Evolutionary conservation across 139 green algal genomes (phyloP), one percentile per base, ranked within the genome.

Genomic region (Coccomyxa sp.): DNA sequence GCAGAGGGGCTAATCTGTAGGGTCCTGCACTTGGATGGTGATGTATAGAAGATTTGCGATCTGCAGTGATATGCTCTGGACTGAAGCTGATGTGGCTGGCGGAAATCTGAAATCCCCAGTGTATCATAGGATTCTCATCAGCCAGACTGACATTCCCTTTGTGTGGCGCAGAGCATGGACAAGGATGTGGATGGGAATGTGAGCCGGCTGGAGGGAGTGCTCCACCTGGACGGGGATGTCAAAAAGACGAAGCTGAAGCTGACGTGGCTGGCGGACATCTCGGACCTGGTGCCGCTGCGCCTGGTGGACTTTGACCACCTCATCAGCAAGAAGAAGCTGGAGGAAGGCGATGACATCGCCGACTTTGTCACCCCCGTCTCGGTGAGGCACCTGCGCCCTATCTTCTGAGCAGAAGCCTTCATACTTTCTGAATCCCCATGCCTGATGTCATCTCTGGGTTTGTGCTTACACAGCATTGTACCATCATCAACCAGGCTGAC

Each of bases 161-260:
- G 6, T 71, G 27, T 71, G 2, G 64, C 16, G 7, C 64, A 71
- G 64, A 36, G 64, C 24, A 34, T 71, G n/a, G 27, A 31, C 2
- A 34, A 36, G 27, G n/a, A 36, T 5, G 64, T 37, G 2, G 27
- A 31, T 6, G 64, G 64, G 10, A 5, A 2, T 0, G 85, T 94
- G 31, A 89, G 82, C 0, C 76, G 39, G 10, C 81, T 96, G 36
- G 38, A 80, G 40, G 83, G 80, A 2, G 74, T 88, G 50, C 90
- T 99, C n/a, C 83, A 98, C 82, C 89, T 97, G 39, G 91, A 90
- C 39, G 97, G 96, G 37, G 89, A 93, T 79, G 89, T 98, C 55
- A 99, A 99, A 85, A 95, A 91, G 68, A 99, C 97, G 12, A 95
- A 95, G 82, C 88, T 95, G 37, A 99, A 99, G 89, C 90, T 99